Conservation (phyloP, 2,329 filamentous ascomycete genomes). For the Penicillium hordei region DNA sequence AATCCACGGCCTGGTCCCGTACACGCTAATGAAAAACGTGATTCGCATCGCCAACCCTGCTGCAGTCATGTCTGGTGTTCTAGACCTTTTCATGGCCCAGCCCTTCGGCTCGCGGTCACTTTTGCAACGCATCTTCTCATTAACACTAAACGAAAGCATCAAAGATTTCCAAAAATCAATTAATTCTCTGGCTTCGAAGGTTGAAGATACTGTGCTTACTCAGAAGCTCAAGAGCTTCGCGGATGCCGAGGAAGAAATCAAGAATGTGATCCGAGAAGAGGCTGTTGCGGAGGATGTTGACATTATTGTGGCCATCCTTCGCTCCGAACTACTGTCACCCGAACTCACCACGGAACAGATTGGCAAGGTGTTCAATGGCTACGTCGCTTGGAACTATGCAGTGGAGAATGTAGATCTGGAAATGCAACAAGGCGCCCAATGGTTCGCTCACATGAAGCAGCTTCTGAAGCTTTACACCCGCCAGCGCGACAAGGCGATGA, state of each 20-base stretch:
- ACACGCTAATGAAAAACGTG: constrained; percentile 90
- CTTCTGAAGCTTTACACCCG: constrained; percentile 87
- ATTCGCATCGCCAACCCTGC: constrained; percentile 96
- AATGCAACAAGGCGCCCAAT: constrained; percentile 81
- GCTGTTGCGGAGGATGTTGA: constrained; percentile 74
- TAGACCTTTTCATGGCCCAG: constrained; percentile 94
- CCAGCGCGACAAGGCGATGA: constrained; percentile 94
- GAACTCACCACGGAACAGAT: constrained; percentile 73
- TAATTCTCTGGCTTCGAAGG: constrained; percentile 71
- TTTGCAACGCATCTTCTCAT: constrained; percentile 89
- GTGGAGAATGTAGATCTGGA: constrained; percentile 86
- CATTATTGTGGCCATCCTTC: constrained; percentile 78
- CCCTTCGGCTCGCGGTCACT: constrained; percentile 88
- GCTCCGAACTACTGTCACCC: constrained; percentile 73
- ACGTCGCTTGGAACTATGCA: constrained; percentile 92
- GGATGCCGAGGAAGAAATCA: constrained; percentile 71
- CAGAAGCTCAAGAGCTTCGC: constrained; percentile 80
- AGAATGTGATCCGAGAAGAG: constrained; percentile 71
- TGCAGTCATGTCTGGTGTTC: constrained; percentile 91
- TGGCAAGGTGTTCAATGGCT: constrained; percentile 85
- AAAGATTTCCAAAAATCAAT: constrained; percentile 82
- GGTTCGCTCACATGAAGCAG: constrained; percentile 94
- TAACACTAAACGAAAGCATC: constrained; percentile 89
- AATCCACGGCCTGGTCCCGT: constrained; percentile 93
- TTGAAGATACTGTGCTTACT: constrained; percentile 76